phyloP scores from a whole-genome alignment of 2,329 filamentous ascomycete species.

The Alternaria sp. region DNA sequence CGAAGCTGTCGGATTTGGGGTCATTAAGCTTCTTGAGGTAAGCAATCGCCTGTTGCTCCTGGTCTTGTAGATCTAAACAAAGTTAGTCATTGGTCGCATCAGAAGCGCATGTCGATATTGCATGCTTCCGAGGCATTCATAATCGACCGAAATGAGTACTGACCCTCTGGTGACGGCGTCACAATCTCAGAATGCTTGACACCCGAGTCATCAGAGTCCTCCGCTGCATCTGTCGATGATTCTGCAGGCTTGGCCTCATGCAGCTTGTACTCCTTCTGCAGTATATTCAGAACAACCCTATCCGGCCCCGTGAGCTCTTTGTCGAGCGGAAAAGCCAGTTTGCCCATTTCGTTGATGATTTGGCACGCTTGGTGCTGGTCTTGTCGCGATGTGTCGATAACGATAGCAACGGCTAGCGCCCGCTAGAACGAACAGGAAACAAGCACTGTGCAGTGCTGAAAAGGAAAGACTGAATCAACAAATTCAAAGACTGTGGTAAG shows the following conservation, averaged over 20 bases:
- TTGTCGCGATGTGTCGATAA: background rate
- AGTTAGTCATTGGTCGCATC: background rate
- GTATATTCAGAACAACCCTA: conserved; percentile 36
- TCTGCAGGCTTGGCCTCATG: conserved; percentile 8
- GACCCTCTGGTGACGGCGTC: conserved; percentile 41
- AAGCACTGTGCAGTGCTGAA: background rate
- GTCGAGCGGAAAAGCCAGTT: conserved; percentile 38
- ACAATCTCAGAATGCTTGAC: conserved; percentile 36
- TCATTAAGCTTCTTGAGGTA: conserved; percentile 59
- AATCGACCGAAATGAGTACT: background rate
- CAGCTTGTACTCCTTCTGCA: conserved; percentile 38
- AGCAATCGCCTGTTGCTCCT: conserved; percentile 48
- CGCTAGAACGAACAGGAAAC: background rate
- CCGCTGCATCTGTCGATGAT: conserved; percentile 15
- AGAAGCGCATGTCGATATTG: background rate
- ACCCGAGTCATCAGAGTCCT: conserved; percentile 32
- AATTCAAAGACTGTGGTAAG: background rate
- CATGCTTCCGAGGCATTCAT: background rate
- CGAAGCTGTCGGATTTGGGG: conserved; percentile 55
- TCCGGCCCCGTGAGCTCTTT: conserved; percentile 40
- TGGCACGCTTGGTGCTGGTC: background rate
- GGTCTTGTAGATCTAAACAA: conserved; percentile 35
- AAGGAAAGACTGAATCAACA: background rate
- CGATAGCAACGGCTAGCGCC: background rate
- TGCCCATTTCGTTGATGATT: conserved; percentile 30